Conservation (phyloP, 164 flowering plant genomes). For the Magnolia kwangsiensis region DNA sequence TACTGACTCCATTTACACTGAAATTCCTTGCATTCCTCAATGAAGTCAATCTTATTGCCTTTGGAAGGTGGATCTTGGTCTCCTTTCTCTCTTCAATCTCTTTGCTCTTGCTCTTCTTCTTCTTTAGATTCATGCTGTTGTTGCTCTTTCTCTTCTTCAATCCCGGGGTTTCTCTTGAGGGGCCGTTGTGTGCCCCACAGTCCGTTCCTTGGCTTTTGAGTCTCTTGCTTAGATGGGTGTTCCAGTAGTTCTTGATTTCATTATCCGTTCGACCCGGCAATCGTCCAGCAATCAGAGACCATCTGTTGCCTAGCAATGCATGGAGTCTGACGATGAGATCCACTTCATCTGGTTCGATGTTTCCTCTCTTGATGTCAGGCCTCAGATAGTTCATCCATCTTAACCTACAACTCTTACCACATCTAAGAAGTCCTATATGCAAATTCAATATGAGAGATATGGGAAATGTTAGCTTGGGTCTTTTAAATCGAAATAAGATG, state of each 20-base stretch:
- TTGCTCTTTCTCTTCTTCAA: conserved; percentile 14
- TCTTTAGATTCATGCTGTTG: conserved; percentile 4
- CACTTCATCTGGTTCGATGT: conserved; percentile 56
- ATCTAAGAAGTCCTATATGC: conserved; percentile 46
- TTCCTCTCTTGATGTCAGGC: conserved; percentile 67
- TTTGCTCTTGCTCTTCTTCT: not conserved
- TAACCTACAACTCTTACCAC: conserved; percentile 68
- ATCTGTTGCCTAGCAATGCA: conserved; percentile 54
- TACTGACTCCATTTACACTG: not conserved
- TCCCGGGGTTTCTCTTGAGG: not conserved
- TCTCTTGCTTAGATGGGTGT: conserved; percentile 56
- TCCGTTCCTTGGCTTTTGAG: conserved; percentile 32
- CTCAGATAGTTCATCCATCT: conserved; percentile 69
- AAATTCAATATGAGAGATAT: not conserved
- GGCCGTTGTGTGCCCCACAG: conserved; percentile 8
- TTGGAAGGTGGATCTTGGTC: conserved; percentile 14
- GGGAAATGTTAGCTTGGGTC: too few relatives aligned
- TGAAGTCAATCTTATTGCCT: conserved; percentile 17
- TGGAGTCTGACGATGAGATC: conserved; percentile 62
- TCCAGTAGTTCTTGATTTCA: conserved; percentile 76
- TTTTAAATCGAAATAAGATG: too few relatives aligned
- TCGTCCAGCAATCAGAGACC: conserved; percentile 67
- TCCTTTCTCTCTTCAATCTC: conserved; percentile 2
- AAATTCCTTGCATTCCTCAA: conserved; percentile 7
- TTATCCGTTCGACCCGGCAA: conserved; percentile 78